Conservation (phyloP, 2,329 filamentous ascomycete species). For the Zymoseptoria passerinii region DNA sequence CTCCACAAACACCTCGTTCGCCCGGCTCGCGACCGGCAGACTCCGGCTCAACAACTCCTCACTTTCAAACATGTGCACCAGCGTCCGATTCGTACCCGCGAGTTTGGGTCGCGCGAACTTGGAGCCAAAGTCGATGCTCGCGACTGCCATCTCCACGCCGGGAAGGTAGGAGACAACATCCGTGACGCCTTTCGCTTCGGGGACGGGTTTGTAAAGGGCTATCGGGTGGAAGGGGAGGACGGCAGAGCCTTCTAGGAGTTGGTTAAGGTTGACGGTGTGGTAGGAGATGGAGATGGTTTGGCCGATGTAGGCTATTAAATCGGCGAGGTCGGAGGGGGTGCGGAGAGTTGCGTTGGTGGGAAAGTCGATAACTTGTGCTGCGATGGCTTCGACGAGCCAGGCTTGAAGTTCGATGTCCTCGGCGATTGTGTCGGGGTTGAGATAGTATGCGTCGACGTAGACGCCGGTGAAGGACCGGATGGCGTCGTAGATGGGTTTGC, state of each 20-base stretch:
- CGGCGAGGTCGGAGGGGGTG: constrained; percentile 29
- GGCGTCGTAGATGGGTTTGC: constrained; percentile 29
- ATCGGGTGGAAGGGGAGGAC: constrained; percentile 38
- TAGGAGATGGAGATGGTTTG: constrained; percentile 34
- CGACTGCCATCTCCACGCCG: constrained; percentile 26
- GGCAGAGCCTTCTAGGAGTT: constrained; percentile 30
- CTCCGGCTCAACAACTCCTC: constrained; percentile 28
- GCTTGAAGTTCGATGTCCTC: constrained; percentile 37
- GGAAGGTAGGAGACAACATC: constrained; percentile 29
- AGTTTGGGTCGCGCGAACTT: constrained; percentile 38
- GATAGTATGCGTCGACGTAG: constrained; percentile 42
- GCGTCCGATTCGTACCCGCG: constrained; percentile 29
- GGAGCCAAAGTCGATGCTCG: constrained; percentile 33
- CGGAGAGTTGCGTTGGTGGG: constrained; percentile 20
- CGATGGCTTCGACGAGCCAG: constrained; percentile 39
- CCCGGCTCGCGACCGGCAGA: constrained; percentile 26
- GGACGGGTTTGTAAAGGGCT: constrained; percentile 35
- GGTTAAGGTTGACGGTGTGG: constrained; percentile 38
- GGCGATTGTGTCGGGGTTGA: constrained; percentile 24
- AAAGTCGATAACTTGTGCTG: constrained; percentile 37
- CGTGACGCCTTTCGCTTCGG: constrained; percentile 34
- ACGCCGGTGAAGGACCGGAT: constrained; percentile 34
- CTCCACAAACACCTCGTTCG: constrained; percentile 31
- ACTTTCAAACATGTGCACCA: constrained; percentile 38
- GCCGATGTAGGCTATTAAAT: constrained; percentile 36